phyloP scores from a whole-genome alignment of 495 filamentous ascomycete genomes.

The Mycothermus thermophilus region DNA sequence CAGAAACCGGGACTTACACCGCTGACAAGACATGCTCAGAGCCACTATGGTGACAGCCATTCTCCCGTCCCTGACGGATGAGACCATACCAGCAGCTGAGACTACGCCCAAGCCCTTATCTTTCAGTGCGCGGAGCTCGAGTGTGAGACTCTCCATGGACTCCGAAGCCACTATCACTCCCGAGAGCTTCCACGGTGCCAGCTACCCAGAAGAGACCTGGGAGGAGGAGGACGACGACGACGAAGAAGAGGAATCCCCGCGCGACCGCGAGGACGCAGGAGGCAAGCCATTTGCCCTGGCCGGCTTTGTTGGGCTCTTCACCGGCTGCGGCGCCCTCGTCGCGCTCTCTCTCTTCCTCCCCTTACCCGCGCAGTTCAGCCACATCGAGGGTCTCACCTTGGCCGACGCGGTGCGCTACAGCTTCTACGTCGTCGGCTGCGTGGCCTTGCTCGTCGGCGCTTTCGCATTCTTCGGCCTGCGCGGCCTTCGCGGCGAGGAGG shows the following conservation, averaged over 20 bases:
- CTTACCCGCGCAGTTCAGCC: constrained; percentile 62
- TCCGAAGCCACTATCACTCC: constrained; percentile 54
- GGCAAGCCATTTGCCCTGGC: constrained; percentile 51
- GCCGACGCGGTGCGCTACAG: constrained; percentile 57
- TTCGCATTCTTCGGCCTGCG: constrained; percentile 72
- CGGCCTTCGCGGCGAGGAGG: constrained; percentile 61
- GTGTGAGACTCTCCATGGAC: constrained; percentile 39
- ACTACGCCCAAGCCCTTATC: constrained; percentile 5
- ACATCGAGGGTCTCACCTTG: constrained; percentile 48
- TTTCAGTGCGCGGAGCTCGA: constrained; percentile 19
- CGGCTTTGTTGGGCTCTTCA: constrained; percentile 82
- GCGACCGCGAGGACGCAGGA: no score
- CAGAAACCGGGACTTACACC: no score
- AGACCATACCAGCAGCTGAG: constrained; percentile 17
- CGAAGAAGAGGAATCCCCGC: neutral
- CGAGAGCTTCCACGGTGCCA: constrained; percentile 25
- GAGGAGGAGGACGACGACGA: constrained; percentile 5
- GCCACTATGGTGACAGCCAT: constrained; percentile 97
- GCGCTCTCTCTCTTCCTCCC: constrained; percentile 72
- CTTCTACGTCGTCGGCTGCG: constrained; percentile 67
- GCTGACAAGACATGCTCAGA: constrained; percentile 16
- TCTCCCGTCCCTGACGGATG: constrained; percentile 66
- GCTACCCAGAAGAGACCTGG: no score
- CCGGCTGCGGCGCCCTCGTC: constrained; percentile 80
- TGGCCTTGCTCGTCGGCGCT: constrained; percentile 58